Percentiles rank a stretch among this genome's conserved stretches.
These are phyloP conservation scores for Diplodia scrobiculata DNA, from an alignment of 2,329 filamentous ascomycete genomes.

Conservation along the genomic window DNA sequence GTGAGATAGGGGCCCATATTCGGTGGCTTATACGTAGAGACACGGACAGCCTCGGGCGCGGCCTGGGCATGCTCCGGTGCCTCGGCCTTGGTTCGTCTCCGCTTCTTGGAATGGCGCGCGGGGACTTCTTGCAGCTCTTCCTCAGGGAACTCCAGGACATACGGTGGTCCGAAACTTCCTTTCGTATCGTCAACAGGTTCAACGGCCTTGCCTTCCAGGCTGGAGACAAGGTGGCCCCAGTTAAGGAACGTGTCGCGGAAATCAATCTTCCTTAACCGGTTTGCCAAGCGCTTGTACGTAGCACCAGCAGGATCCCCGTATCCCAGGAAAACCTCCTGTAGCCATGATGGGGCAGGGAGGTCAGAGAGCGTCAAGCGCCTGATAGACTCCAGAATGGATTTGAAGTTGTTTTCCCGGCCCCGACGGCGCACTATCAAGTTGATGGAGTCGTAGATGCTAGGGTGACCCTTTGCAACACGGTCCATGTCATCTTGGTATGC, in stretches of 20 bases:
- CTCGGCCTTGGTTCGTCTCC: slow-evolving; percentile 45
- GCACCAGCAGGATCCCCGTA: slow-evolving; percentile 91
- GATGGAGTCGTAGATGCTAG: slow-evolving; percentile 78
- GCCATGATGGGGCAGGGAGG: slow-evolving; percentile 82
- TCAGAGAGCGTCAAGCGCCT: slow-evolving; percentile 81
- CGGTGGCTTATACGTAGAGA: slow-evolving; percentile 85
- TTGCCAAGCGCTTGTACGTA: slow-evolving; percentile 78
- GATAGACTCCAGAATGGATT: slow-evolving; percentile 87
- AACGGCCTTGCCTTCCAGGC: slow-evolving; percentile 81
- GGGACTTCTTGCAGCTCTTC: slow-evolving; percentile 44
- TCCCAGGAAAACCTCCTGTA: slow-evolving; percentile 96
- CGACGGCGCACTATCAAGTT: slow-evolving; percentile 83
- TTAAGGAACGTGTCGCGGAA: slow-evolving; percentile 93
- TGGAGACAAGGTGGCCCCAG: slow-evolving; percentile 91
- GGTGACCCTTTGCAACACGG: slow-evolving; percentile 64
- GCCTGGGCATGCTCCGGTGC: slow-evolving; percentile 53
- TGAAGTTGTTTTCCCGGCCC: slow-evolving; percentile 95
- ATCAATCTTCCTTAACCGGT: slow-evolving; percentile 76
- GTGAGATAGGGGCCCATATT: slow-evolving; percentile 88
- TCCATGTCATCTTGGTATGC: slow-evolving; percentile 78
- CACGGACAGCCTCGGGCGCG: slow-evolving; percentile 69
- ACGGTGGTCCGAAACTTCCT: slow-evolving; percentile 81
- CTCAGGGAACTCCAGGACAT: slow-evolving; percentile 69
- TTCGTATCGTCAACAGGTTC: slow-evolving; percentile 73
- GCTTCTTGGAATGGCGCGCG: slow-evolving; percentile 61